Percentiles rank a stretch among this genome's conserved stretches.
phyloP scores from a whole-genome alignment of 306 rosid species.

The Bauhinia variegata region DNA sequence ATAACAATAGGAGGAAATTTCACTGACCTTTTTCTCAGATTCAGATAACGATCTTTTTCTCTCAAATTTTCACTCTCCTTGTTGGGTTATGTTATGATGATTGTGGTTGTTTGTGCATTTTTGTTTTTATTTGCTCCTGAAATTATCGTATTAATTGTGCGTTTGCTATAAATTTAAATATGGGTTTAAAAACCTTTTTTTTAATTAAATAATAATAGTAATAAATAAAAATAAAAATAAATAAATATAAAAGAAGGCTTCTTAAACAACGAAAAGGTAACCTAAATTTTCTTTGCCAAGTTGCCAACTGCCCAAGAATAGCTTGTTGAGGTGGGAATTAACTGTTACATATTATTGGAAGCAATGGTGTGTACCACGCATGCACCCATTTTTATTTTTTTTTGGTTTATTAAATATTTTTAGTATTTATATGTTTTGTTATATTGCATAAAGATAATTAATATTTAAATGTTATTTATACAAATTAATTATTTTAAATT shows the following conservation, averaged over 20 bases:
- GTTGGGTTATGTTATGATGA: slow-evolving; percentile 35
- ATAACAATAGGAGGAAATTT: slow-evolving; percentile 46
- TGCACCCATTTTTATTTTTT: too few species aligned
- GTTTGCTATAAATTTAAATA: slow-evolving; percentile 27
- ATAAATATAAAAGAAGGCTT: too few species aligned
- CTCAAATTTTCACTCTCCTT: slow-evolving; percentile 56
- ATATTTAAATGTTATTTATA: too few species aligned
- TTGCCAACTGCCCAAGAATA: slow-evolving; percentile 79
- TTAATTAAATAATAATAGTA: too few species aligned
- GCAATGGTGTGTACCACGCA: slow-evolving; percentile 5
- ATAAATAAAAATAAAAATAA: too few species aligned
- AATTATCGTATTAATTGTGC: slow-evolving; percentile 39
- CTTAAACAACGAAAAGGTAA: slow-evolving; percentile 52
- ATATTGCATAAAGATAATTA: too few species aligned
- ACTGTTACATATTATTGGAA: slow-evolving; percentile 21
- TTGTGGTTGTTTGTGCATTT: slow-evolving; percentile 53
- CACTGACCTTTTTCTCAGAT: slow-evolving; percentile 76
- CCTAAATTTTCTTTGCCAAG: slow-evolving; percentile 53
- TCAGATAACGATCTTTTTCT: slow-evolving; percentile 60
- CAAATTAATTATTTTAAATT: too few species aligned
- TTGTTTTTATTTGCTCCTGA: slow-evolving; percentile 40
- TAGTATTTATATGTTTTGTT: too few species aligned
- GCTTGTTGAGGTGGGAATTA: slow-evolving; percentile 66
- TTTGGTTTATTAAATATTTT: too few species aligned
- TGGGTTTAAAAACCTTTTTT: too few species aligned